These are phyloP conservation scores for Pinus albicaulis DNA, from an alignment of 75 land plant genomes.

Conservation along the genomic window DNA sequence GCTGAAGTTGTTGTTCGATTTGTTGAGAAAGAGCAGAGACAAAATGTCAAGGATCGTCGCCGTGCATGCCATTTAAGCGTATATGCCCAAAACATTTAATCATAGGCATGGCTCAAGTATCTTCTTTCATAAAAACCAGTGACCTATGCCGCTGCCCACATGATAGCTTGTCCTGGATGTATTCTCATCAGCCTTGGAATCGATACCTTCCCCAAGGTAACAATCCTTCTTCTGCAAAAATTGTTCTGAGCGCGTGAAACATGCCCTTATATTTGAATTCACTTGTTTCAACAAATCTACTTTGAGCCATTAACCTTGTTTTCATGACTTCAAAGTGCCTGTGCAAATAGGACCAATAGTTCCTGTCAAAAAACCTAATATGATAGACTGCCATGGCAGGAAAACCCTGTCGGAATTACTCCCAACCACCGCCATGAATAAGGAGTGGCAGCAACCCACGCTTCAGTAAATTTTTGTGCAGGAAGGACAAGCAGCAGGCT, in stretches of 20 bases:
- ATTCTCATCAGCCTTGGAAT: constrained; percentile 97
- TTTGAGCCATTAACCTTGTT: constrained; percentile 97
- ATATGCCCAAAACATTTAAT: not conserved
- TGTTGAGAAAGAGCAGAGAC: too few relatives aligned
- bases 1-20: too few relatives aligned
- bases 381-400: constrained; percentile 98
- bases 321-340: constrained; percentile 99
- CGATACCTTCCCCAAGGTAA: constrained; percentile 86
- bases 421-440: too few relatives aligned
- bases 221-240: constrained; percentile 87
- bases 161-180: constrained; percentile 98
- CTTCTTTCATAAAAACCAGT: constrained; percentile 89
- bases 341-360: constrained; percentile 91
- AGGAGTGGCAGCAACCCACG: too few relatives aligned
- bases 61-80: too few relatives aligned
- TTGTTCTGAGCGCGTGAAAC: constrained; percentile 84
- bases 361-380: constrained; percentile 95
- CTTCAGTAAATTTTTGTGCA: too few relatives aligned
- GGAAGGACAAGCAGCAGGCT: too few relatives aligned
- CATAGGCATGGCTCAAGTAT: constrained; percentile 30
- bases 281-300: constrained; percentile 33
- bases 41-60: too few relatives aligned
- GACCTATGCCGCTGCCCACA: constrained; percentile 98
- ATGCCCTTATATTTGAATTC: constrained; percentile 80
- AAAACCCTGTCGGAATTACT: too few relatives aligned